These are phyloP conservation scores for Diaporthe citrichinensis DNA, from an alignment of 2,329 filamentous ascomycete species.

Conservation along the genomic window DNA sequence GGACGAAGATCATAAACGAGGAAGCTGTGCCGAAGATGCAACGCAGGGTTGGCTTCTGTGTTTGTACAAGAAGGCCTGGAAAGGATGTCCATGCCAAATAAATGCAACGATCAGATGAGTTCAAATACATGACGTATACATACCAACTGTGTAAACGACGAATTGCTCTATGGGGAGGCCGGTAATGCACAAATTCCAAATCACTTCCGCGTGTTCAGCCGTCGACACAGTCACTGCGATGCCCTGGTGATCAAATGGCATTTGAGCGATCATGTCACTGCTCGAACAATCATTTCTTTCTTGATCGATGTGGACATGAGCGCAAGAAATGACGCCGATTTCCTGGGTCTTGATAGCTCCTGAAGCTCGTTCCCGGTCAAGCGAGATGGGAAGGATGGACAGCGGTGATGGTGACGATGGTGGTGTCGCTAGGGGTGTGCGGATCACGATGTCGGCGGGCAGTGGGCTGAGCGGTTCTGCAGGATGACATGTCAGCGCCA, in stretches of 20 bases:
- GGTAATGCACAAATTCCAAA: background rate
- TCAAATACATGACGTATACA: background rate
- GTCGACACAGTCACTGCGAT: background rate
- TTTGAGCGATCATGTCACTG: background rate
- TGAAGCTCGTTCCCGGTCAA: background rate
- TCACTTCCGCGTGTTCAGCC: background rate
- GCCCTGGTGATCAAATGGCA: background rate
- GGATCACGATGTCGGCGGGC: background rate
- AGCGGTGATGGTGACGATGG: background rate
- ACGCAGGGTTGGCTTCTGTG: too few relatives aligned
- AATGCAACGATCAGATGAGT: rapidly evolving
- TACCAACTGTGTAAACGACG: background rate
- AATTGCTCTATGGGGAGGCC: background rate
- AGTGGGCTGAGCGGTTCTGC: background rate
- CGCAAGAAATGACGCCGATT: too few relatives aligned
- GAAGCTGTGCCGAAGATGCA: too few relatives aligned
- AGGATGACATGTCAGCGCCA: background rate
- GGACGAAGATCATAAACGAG: too few relatives aligned
- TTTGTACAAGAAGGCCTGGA: too few relatives aligned
- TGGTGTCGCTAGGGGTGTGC: background rate
- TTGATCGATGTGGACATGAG: background rate
- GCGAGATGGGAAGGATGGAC: background rate
- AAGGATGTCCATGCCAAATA: background rate
- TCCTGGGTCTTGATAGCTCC: background rate
- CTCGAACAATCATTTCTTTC: rapidly evolving